Evolutionary conservation across 2,329 filamentous ascomycete species (phyloP).

Genomic region (Sporothrix inflata): DNA sequence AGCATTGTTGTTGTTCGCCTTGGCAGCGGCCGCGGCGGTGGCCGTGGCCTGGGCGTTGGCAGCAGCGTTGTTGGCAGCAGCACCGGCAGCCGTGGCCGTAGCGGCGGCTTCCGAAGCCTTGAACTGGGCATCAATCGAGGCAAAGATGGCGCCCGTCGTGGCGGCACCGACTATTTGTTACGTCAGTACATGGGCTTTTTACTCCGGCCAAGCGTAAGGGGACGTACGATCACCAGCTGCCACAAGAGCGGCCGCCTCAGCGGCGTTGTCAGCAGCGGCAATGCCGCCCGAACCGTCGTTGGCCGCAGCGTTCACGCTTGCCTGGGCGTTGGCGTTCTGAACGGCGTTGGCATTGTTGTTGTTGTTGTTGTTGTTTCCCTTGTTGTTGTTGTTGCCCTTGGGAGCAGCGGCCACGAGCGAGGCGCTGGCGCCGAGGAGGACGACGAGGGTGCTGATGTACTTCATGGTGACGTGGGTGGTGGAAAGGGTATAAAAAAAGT

Average conservation of each 20-base stretch:
- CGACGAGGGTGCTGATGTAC: slow-evolving; percentile 31
- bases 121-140: slow-evolving; percentile 31
- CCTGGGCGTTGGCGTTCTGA: slow-evolving; percentile 21
- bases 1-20: slow-evolving; percentile 19
- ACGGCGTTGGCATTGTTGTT: slow-evolving; percentile 4
- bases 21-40: slow-evolving; percentile 24
- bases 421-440: slow-evolving; percentile 31
- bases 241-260: slow-evolving; percentile 30
- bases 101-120: slow-evolving; percentile 27
- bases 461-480: slow-evolving; percentile 28
- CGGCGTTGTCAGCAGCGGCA: slow-evolving; percentile 25
- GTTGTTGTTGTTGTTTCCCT: slow-evolving; percentile 21
- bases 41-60: slow-evolving; percentile 8
- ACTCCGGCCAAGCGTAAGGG: no score
- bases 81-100: slow-evolving; percentile 19
- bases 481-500: not conserved
- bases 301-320: slow-evolving; percentile 29
- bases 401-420: slow-evolving; percentile 30
- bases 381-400: slow-evolving; percentile 27
- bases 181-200: not conserved
- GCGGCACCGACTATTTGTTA: slow-evolving; percentile 28
- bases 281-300: slow-evolving; percentile 27
- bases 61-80: slow-evolving; percentile 3
- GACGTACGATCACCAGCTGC: slow-evolving; percentile 28
- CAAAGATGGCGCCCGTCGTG: slow-evolving; percentile 31